Conservation (phyloP, 2,329 filamentous ascomycete species). For the Alternaria rosae region DNA sequence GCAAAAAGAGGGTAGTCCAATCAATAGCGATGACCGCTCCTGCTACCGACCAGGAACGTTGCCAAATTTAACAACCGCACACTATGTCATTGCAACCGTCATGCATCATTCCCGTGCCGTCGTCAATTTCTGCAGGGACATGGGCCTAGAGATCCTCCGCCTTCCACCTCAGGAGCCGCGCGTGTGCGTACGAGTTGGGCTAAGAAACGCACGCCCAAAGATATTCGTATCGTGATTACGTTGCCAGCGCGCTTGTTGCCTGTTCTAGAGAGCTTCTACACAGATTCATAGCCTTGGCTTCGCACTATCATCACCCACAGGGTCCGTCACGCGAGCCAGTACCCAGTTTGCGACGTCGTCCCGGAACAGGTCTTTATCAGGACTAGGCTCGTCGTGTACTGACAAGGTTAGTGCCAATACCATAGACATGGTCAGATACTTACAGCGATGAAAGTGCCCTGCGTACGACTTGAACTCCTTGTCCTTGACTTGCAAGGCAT, state of each 20-base stretch:
- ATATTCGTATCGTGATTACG: slow-evolving; percentile 10
- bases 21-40: background rate
- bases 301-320: slow-evolving; percentile 36
- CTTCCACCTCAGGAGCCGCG: slow-evolving; percentile 18
- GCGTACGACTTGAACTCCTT: slow-evolving; percentile 76
- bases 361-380: slow-evolving; percentile 44
- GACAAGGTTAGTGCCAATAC: slow-evolving; percentile 19
- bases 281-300: slow-evolving; percentile 44
- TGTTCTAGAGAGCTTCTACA: slow-evolving; percentile 9
- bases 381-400: slow-evolving; percentile 50
- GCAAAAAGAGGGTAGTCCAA: background rate
- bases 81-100: background rate
- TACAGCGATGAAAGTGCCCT: slow-evolving; percentile 77
- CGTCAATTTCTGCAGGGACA: slow-evolving; percentile 11
- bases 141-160: slow-evolving; percentile 5
- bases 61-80: background rate
- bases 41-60: background rate
- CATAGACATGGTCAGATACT: slow-evolving; percentile 27
- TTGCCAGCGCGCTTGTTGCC: slow-evolving; percentile 13
- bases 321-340: slow-evolving; percentile 40
- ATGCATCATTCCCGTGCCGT: background rate
- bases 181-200: slow-evolving; percentile 3
- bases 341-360: slow-evolving; percentile 49
- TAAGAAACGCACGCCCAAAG: background rate
- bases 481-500: slow-evolving; percentile 66